Conservation (phyloP, 1,284 basidiomycete genomes). For the Salmacisia buchloeana region DNA sequence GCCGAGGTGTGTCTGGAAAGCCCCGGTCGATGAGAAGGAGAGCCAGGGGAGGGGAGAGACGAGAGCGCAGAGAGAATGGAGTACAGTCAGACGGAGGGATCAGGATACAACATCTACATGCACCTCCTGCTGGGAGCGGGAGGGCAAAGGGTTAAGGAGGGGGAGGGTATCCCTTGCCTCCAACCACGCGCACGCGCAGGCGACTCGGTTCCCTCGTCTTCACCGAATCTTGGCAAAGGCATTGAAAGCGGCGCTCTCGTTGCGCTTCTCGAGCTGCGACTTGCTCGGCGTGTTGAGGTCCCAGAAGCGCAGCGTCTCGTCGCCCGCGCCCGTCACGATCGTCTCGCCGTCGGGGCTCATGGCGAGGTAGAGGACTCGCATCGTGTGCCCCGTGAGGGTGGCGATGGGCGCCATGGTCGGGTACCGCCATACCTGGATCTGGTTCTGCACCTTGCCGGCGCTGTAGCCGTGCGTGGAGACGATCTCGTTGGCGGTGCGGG, state of each 20-base stretch:
- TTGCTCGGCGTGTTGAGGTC: slow-evolving; percentile 42
- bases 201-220: too few relatives aligned
- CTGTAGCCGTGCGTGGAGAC: slow-evolving; percentile 98
- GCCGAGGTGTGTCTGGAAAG: too few relatives aligned
- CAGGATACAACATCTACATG: too few relatives aligned
- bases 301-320: slow-evolving; percentile 94
- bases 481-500: slow-evolving; percentile 83
- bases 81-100: too few relatives aligned
- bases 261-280: slow-evolving; percentile 24
- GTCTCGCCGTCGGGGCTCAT: slow-evolving; percentile 96
- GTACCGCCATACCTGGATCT: slow-evolving; percentile 97
- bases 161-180: too few relatives aligned
- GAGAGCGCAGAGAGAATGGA: too few relatives aligned
- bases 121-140: too few relatives aligned
- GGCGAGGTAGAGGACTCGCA: slow-evolving; percentile 78
- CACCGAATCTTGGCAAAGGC: slow-evolving; percentile 45
- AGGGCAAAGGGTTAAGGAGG: too few relatives aligned
- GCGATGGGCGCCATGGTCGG: slow-evolving; percentile 69
- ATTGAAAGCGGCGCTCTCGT: slow-evolving; percentile 32
- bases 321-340: slow-evolving; percentile 94
- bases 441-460: slow-evolving; percentile 86
- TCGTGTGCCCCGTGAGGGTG: slow-evolving; percentile 87
- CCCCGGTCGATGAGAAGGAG: too few relatives aligned
- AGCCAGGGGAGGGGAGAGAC: too few relatives aligned
- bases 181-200: too few relatives aligned